Evolutionary conservation across 805 yeast species (phyloP).

Genomic region (Danielia reshetovae): DNA sequence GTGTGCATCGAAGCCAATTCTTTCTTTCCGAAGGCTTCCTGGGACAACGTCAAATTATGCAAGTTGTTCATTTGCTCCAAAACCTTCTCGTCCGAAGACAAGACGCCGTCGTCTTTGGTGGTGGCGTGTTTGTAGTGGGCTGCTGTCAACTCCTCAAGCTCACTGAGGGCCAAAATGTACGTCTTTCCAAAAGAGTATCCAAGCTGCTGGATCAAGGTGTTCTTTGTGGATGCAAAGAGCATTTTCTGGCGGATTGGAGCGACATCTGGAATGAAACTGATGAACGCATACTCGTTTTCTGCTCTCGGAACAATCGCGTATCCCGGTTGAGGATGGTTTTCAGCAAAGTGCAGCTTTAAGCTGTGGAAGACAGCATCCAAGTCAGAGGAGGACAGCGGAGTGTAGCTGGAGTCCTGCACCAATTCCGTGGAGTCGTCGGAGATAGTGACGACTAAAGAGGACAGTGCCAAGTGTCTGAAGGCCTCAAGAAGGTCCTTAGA

Average conservation of each 20-base stretch:
- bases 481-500: constrained; percentile 39
- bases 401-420: constrained; percentile 24
- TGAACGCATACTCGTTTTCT: constrained; percentile 41
- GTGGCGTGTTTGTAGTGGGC: constrained; percentile 37
- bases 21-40: constrained; percentile 13
- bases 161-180: constrained; percentile 47
- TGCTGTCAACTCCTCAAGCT: constrained; percentile 49
- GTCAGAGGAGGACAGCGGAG: constrained; percentile 9
- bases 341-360: constrained; percentile 20
- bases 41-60: constrained; percentile 27
- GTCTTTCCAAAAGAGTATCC: constrained; percentile 54
- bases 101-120: constrained; percentile 28
- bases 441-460: constrained; percentile 29
- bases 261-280: constrained; percentile 82
- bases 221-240: constrained; percentile 91
- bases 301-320: constrained; percentile 25
- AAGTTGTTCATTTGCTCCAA: constrained; percentile 41
- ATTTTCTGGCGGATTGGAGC: constrained; percentile 82
- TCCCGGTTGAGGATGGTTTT: constrained; percentile 32
- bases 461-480: constrained; percentile 37
- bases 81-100: constrained; percentile 57
- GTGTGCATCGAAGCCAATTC: constrained; percentile 35
- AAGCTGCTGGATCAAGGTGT: constrained; percentile 66
- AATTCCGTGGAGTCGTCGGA: constrained; percentile 31
- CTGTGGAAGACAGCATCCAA: constrained; percentile 16